Evolutionary conservation across 345 rosid genomes (phyloP).

Genomic region (Reutealis trisperma): DNA sequence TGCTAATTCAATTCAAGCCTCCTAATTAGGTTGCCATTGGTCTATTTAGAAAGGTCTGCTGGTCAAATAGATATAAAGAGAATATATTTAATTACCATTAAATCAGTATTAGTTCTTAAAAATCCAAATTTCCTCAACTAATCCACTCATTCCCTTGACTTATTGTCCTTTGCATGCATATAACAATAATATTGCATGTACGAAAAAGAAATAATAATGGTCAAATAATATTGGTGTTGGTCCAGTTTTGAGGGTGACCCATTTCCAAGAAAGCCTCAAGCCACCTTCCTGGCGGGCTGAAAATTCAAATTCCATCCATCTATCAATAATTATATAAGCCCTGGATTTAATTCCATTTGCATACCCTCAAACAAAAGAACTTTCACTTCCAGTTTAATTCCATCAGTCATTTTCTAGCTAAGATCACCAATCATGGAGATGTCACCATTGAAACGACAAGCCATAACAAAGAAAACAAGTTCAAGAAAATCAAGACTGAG

Average conservation of each 20-base stretch:
- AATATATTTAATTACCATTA: too few relatives aligned
- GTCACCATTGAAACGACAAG: conserved; percentile 27
- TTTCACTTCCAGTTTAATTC: background rate
- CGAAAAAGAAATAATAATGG: background rate
- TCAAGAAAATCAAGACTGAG: conserved; percentile 31
- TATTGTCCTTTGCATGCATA: too few relatives aligned
- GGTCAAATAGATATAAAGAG: too few relatives aligned
- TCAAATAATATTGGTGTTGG: background rate
- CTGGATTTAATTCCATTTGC: background rate
- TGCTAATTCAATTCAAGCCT: background rate
- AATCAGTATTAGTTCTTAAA: too few relatives aligned
- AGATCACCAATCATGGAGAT: conserved; percentile 20
- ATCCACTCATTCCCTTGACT: background rate
- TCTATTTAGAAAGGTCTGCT: too few relatives aligned
- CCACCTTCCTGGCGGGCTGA: background rate
- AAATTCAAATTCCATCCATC: background rate
- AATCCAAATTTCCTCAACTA: background rate
- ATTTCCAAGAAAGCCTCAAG: background rate
- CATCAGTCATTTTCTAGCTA: background rate
- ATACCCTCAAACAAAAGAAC: background rate
- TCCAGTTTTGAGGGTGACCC: background rate
- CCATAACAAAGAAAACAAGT: conserved; percentile 26
- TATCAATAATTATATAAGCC: background rate
- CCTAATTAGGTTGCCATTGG: background rate
- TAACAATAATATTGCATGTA: too few relatives aligned